Percentiles rank a stretch among this genome's conserved stretches.
These are phyloP conservation scores for Penicillium glabrum DNA, from an alignment of 2,329 filamentous ascomycete species.

Conservation along the genomic window DNA sequence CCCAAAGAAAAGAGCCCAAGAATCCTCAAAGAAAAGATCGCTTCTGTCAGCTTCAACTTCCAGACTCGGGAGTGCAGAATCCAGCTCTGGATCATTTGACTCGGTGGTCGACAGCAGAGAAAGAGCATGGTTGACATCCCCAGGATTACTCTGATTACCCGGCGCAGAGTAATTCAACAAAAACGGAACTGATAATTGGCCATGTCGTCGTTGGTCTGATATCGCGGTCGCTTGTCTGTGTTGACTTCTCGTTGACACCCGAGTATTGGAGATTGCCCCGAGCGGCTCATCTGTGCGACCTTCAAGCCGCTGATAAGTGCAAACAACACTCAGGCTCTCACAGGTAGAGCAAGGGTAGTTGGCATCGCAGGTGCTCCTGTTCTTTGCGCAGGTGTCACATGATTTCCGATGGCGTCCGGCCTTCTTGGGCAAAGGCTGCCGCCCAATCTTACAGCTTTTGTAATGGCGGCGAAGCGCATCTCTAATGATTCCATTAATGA, in stretches of 20 bases:
- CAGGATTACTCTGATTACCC: constrained; percentile 2
- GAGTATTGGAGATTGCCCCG: background rate
- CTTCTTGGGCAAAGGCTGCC: background rate
- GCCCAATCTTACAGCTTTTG: constrained; percentile 7
- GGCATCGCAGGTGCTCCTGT: constrained; percentile 5
- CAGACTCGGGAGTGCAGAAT: constrained; percentile 9
- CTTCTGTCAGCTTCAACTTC: background rate
- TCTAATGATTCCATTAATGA: background rate
- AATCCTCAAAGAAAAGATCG: constrained; percentile 2
- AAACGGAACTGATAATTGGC: constrained; percentile 10
- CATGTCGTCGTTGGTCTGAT: background rate
- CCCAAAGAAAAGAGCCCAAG: constrained; percentile 13
- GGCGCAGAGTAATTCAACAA: constrained; percentile 13
- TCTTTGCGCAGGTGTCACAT: constrained; percentile 9
- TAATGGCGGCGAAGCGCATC: constrained; percentile 15
- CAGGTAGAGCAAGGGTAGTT: background rate
- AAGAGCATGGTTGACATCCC: constrained; percentile 12
- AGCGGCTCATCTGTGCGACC: background rate
- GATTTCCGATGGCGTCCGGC: constrained; percentile 12
- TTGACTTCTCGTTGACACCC: background rate
- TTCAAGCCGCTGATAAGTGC: constrained; percentile 6
- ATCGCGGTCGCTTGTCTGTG: background rate
- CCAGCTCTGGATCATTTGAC: background rate
- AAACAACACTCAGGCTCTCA: background rate
- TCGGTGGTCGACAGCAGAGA: constrained; percentile 10